Evolutionary conservation across 1,284 basidiomycete genomes (phyloP).

Genomic region (Sanguinoderma infundibulare): DNA sequence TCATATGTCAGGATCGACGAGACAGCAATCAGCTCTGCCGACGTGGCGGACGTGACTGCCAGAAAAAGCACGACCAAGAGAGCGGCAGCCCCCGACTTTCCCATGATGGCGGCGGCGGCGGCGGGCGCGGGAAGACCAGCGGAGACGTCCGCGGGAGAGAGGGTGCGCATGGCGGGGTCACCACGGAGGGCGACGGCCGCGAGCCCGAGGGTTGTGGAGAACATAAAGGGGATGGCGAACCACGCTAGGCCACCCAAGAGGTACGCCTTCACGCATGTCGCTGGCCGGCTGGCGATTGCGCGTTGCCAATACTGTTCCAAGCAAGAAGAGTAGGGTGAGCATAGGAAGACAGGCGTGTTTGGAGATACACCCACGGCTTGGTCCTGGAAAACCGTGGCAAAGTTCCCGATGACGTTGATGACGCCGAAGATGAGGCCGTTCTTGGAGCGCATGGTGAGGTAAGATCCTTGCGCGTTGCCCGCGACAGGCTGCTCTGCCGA

Average conservation of each 20-base stretch:
- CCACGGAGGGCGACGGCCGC: conserved; percentile 80
- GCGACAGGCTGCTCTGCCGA: conserved; percentile 48
- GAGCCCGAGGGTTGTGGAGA: conserved; percentile 83
- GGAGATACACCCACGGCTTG: conserved; percentile 34
- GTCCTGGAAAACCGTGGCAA: conserved; percentile 55
- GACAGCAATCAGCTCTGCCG: conserved; percentile 90
- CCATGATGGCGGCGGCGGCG: conserved; percentile 80
- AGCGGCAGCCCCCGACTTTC: conserved; percentile 74
- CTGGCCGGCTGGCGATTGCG: conserved; percentile 85
- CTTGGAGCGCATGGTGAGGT: conserved; percentile 80
- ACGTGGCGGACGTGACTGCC: conserved; percentile 86
- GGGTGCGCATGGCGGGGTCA: conserved; percentile 66
- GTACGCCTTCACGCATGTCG: conserved; percentile 88
- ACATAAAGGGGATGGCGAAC: conserved; percentile 85
- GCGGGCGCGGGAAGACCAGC: conserved; percentile 85
- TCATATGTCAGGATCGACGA: conserved; percentile 84
- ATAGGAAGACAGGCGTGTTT: too few species aligned
- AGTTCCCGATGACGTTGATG: conserved; percentile 86
- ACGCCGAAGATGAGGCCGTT: conserved; percentile 88
- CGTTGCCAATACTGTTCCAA: conserved; percentile 73
- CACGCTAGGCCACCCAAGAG: conserved; percentile 88
- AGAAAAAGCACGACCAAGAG: conserved; percentile 77
- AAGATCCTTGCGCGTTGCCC: conserved; percentile 65
- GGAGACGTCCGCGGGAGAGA: conserved; percentile 70
- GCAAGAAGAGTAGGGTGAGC: neutral